phyloP scores from a whole-genome alignment of 2,329 filamentous ascomycete genomes.

The Aspergillus sp. region DNA sequence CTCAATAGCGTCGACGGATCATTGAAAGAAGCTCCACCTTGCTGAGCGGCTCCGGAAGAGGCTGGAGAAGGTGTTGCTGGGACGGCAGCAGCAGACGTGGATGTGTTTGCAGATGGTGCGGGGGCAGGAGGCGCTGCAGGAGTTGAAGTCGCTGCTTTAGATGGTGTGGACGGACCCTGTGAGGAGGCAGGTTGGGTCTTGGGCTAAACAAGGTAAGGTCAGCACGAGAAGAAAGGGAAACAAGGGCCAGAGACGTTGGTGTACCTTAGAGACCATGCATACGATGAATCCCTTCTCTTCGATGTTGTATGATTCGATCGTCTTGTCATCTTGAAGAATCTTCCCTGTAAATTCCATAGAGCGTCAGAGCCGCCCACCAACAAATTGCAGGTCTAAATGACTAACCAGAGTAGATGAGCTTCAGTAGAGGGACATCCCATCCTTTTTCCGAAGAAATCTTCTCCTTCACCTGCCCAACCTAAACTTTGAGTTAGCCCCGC shows the following conservation, averaged over 20 bases:
- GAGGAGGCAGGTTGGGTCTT: constrained; percentile 59
- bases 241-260: neutral
- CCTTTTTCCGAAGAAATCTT: constrained; percentile 91
- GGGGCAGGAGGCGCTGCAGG: constrained; percentile 51
- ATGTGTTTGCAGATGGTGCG: constrained; percentile 51
- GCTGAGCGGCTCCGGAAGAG: constrained; percentile 46
- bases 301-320: constrained; percentile 94
- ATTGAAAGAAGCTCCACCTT: constrained; percentile 52
- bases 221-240: constrained; percentile 5
- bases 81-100: constrained; percentile 41
- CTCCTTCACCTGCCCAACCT: constrained; percentile 89
- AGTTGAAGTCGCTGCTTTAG: constrained; percentile 38
- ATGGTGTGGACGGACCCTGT: constrained; percentile 40
- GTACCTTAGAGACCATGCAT: constrained; percentile 96
- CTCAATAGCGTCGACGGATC: constrained; percentile 82
- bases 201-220: constrained; percentile 53
- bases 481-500: constrained; percentile 36
- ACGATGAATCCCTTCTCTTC: constrained; percentile 99
- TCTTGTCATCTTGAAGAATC: constrained; percentile 96
- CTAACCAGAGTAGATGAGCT: constrained; percentile 97
- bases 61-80: constrained; percentile 51
- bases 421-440: constrained; percentile 87
- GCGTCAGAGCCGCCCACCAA: constrained; percentile 14
- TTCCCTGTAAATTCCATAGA: constrained; percentile 64
- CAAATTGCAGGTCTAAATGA: constrained; percentile 7